phyloP scores from a whole-genome alignment of 352 stramenopile genomes.

The Peronospora tabacina region DNA sequence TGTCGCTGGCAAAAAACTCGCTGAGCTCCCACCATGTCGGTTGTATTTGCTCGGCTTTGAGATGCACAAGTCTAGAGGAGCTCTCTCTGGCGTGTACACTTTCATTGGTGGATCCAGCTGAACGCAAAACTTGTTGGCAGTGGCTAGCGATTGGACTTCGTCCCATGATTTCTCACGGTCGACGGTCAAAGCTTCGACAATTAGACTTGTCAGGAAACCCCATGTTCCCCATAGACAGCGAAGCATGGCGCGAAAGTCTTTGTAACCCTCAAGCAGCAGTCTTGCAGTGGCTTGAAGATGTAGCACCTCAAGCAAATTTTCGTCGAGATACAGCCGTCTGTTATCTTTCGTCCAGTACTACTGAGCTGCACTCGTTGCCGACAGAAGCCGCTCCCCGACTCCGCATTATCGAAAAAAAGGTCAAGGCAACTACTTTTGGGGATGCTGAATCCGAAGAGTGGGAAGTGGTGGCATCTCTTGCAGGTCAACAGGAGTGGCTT shows the following conservation, averaged over 20 bases:
- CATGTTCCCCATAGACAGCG: conserved; percentile 25
- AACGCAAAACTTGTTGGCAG: conserved; percentile 28
- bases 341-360: conserved; percentile 20
- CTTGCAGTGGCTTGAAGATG: conserved; percentile 11
- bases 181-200: conserved; percentile 11
- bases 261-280: conserved; percentile 15
- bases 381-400: conserved; percentile 17
- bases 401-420: conserved; percentile 19
- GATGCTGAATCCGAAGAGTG: conserved; percentile 12
- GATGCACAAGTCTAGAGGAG: conserved; percentile 16
- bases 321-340: conserved; percentile 6
- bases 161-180: conserved; percentile 1
- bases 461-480: conserved; percentile 19
- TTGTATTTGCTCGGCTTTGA: conserved; percentile 31
- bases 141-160: conserved; percentile 28
- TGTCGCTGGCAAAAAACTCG: conserved; percentile 33
- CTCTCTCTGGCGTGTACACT: conserved; percentile 24
- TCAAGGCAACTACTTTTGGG: conserved; percentile 10
- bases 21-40: conserved; percentile 24
- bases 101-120: conserved; percentile 22
- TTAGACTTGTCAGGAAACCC: conserved; percentile 29
- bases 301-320: background rate
- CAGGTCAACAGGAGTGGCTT: conserved; percentile 15
- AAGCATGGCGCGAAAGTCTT: conserved; percentile 23
- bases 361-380: conserved; percentile 20